Evolutionary conservation across 495 filamentous ascomycete species (phyloP), one percentile per base, ranked within the genome.

Genomic region (Parmelia sp.): DNA sequence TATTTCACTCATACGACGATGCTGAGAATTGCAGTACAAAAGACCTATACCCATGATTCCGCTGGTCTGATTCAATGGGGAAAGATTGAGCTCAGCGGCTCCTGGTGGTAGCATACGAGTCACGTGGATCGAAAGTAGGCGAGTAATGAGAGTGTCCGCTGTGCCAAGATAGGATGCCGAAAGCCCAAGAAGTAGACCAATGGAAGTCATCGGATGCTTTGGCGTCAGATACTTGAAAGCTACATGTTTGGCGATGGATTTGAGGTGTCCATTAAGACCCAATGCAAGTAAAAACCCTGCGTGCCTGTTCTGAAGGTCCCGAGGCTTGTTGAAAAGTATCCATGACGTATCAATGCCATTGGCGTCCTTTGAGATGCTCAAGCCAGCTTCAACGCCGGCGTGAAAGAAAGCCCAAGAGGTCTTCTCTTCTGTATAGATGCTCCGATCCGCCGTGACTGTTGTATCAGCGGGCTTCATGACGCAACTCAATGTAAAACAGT

Each of bases 361-460:
- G 1, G 92, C 94, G 39, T 91, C 82, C 33, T 86, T 88, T 1
- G 95, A 95, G 58, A 97, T 95, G 40, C 90, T 90, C 57, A 99
- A 78, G 12, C 93, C 94, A 17, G 89, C 89, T 8, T 93, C 86
- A 27, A 96, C 94, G 39, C 94, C 94, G 64, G 92, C 89, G 75
- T 99, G 92, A 77, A 99, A 98, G 75, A 96, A 99, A 0, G 93
- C 94, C 94, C 94, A 99, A 72, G 87, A 89, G 23, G 94, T 88
- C 76, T 96, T 97, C 73, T 99, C 94, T 74, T 99, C 94, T 0
- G 88, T 90, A 68, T 92, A 95, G 2, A 85, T 77, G 27, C 76
- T 80, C 68, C 90, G 88, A 70, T 99, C 95, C 12, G 91, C 91
- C 33, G 87, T 90, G 21, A 97, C 88, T 12, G 89, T 94, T 45